These are phyloP conservation scores for Pyrus bretschneideri DNA, from an alignment of 306 rosid genomes.

Conservation along the genomic window DNA sequence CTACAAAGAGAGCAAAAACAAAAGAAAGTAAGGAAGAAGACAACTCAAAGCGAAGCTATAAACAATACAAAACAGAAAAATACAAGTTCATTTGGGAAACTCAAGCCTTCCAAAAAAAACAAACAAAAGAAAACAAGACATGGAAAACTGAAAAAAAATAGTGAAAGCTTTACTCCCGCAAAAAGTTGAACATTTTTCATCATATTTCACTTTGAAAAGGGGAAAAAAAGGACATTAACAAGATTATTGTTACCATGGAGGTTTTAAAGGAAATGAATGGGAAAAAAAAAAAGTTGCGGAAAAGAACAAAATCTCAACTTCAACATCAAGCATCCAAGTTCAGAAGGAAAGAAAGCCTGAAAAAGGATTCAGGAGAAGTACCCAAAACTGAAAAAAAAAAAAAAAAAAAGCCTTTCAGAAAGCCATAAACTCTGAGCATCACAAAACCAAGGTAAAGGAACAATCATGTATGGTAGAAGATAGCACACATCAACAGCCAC, in stretches of 20 bases:
- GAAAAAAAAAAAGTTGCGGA: slow-evolving; percentile 11
- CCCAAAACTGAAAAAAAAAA: slow-evolving; percentile 21
- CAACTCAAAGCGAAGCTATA: slow-evolving; percentile 31
- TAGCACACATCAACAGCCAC: neutral
- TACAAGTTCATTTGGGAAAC: slow-evolving; percentile 40
- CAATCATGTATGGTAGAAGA: slow-evolving; percentile 18
- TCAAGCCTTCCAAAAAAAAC: slow-evolving; percentile 31
- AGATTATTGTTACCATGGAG: slow-evolving; percentile 23
- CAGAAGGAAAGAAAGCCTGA: slow-evolving; percentile 34
- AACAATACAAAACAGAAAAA: slow-evolving; percentile 6
- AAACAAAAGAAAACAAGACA: slow-evolving; percentile 5
- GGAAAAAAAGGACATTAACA: slow-evolving; percentile 13
- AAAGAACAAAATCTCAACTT: slow-evolving; percentile 51
- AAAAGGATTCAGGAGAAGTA: slow-evolving; percentile 45
- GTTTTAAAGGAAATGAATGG: neutral
- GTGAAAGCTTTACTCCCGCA: neutral
- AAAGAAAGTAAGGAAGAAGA: slow-evolving; percentile 43
- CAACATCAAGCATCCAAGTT: slow-evolving; percentile 50
- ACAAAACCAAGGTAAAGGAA: slow-evolving; percentile 28
- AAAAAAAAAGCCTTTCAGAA: slow-evolving; percentile 29
- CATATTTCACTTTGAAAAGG: neutral
- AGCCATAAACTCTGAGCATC: slow-evolving; percentile 39
- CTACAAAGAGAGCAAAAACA: slow-evolving; percentile 34
- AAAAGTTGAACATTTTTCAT: slow-evolving; percentile 4
- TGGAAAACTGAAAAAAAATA: slow-evolving; percentile 1